These are phyloP conservation scores for Alternaria atra DNA, from an alignment of 2,329 filamentous ascomycete species.

Conservation along the genomic window DNA sequence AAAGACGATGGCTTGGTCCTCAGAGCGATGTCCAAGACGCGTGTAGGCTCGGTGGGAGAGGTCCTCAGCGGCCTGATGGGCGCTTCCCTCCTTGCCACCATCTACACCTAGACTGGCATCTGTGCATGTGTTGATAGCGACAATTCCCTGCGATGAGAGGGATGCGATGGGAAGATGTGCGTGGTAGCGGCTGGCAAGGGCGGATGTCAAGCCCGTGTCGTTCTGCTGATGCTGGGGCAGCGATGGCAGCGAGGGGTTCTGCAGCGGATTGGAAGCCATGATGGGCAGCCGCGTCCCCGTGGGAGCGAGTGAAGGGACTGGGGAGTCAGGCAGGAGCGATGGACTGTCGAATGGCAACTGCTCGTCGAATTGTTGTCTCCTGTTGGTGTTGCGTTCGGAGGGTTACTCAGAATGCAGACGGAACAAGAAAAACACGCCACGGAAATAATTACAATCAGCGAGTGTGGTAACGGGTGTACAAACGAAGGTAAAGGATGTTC, in stretches of 20 bases:
- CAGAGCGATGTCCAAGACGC: slow-evolving; percentile 83
- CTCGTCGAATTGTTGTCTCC: slow-evolving; percentile 17
- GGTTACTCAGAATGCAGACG: slow-evolving; percentile 37
- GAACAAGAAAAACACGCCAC: slow-evolving; percentile 22
- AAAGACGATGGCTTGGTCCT: slow-evolving; percentile 93
- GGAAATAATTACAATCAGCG: slow-evolving; percentile 41
- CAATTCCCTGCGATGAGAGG: slow-evolving; percentile 89
- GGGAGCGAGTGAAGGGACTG: slow-evolving; percentile 47
- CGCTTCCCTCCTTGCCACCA: slow-evolving; percentile 90
- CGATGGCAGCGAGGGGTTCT: slow-evolving; percentile 83
- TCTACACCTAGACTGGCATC: slow-evolving; percentile 87
- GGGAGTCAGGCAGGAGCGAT: slow-evolving; percentile 29
- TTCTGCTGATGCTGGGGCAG: slow-evolving; percentile 84
- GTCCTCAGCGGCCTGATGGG: slow-evolving; percentile 91
- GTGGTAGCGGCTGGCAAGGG: slow-evolving; percentile 90
- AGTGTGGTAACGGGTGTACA: slow-evolving; percentile 36
- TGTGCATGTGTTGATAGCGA: slow-evolving; percentile 94
- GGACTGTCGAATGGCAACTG: slow-evolving; percentile 13
- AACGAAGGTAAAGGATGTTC: slow-evolving; percentile 41
- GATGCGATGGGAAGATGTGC: slow-evolving; percentile 86
- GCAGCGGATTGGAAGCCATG: slow-evolving; percentile 68
- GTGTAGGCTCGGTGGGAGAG: slow-evolving; percentile 87
- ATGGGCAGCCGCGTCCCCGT: slow-evolving; percentile 53
- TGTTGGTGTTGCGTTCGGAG: slow-evolving; percentile 12
- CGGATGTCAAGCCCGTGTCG: slow-evolving; percentile 80